These are phyloP conservation scores for Omphalotus guepiniiformis DNA, from an alignment of 768 basidiomycete species.

Conservation along the genomic window DNA sequence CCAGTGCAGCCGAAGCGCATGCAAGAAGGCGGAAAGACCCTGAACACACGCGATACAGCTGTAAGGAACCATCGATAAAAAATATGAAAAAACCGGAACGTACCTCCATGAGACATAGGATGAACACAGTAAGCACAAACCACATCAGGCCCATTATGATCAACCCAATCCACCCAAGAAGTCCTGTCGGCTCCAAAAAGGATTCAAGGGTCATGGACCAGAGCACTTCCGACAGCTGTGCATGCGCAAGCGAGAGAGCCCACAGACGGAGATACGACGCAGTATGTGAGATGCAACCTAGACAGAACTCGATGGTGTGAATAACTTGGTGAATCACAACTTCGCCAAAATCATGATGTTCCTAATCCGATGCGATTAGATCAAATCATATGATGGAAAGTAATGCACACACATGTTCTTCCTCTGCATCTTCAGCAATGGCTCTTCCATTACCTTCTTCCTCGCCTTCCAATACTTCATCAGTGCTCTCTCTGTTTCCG, in stretches of 20 bases:
- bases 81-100: constrained; percentile 18
- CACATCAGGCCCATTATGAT: constrained; percentile 60
- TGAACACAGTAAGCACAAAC: constrained; percentile 70
- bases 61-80: constrained; percentile 14
- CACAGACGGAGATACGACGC: constrained; percentile 91
- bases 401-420: constrained; percentile 62
- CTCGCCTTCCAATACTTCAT: constrained; percentile 67
- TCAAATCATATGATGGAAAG: constrained; percentile 10
- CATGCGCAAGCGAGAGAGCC: constrained; percentile 97
- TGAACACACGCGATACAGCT: constrained; percentile 24
- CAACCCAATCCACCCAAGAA: constrained; percentile 56
- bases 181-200: constrained; percentile 56
- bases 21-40: constrained; percentile 94
- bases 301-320: constrained; percentile 98
- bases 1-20: constrained; percentile 96
- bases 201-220: constrained; percentile 82
- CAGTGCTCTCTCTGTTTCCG: constrained; percentile 50
- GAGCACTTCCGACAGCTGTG: constrained; percentile 92
- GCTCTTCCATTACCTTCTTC: constrained; percentile 77
- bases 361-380: constrained; percentile 30
- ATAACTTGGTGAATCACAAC: constrained; percentile 96
- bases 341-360: constrained; percentile 91
- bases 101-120: constrained; percentile 96
- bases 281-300: constrained; percentile 98
- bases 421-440: constrained; percentile 66